Percentiles rank a stretch among this genome's conserved stretches.
Conservation (phyloP, 306 rosid genomes). For the Cucumis sativus region Cucumber_9930_V3 NC_026660.2:18887001-18887500, state of each 20-base stretch:
- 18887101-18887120: slow-evolving; percentile 14
- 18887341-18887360: slow-evolving; percentile 10
- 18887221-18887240: slow-evolving; percentile 19
- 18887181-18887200: slow-evolving; percentile 12
- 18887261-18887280: slow-evolving; percentile 6
- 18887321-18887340: slow-evolving; percentile 20
- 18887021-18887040: slow-evolving; percentile 17
- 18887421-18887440: slow-evolving; percentile 10
- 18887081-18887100: slow-evolving; percentile 10
- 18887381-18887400: slow-evolving; percentile 2
- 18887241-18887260: not conserved
- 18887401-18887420: slow-evolving; percentile 13
- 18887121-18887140: slow-evolving; percentile 19
- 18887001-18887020: slow-evolving; percentile 25
- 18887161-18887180: slow-evolving; percentile 12
- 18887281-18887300: slow-evolving; percentile 18
- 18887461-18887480: slow-evolving; percentile 11
- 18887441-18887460: slow-evolving; percentile 11
- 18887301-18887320: slow-evolving; percentile 15
- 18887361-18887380: not conserved
- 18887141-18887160: slow-evolving; percentile 25
- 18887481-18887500: slow-evolving; percentile 18
- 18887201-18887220: slow-evolving; percentile 5
- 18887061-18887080: slow-evolving; percentile 12
- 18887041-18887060: not conserved